Evolutionary conservation across 2,329 filamentous ascomycete genomes (phyloP).

Genomic region (Aspergillus viridinutans): DNA sequence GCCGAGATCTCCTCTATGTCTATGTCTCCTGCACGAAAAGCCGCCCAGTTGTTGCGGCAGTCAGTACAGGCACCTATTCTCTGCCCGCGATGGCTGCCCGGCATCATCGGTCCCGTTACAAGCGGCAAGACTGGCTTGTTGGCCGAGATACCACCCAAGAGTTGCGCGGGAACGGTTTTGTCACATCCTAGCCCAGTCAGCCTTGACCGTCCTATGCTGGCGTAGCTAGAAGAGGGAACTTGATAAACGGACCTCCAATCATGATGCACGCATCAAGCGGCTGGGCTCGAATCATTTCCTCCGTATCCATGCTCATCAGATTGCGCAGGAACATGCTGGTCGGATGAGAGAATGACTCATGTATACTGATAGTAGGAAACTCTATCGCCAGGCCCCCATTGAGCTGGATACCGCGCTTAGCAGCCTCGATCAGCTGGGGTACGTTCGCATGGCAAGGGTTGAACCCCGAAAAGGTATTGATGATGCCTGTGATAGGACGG

Average conservation of each 20-base stretch:
- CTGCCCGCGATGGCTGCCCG: slow-evolving; percentile 60
- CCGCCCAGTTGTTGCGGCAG: slow-evolving; percentile 70
- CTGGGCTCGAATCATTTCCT: slow-evolving; percentile 71
- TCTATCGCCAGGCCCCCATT: slow-evolving; percentile 65
- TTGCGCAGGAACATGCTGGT: slow-evolving; percentile 74
- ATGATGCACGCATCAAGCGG: slow-evolving; percentile 65
- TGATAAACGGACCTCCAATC: slow-evolving; percentile 54
- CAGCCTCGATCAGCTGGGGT: slow-evolving; percentile 67
- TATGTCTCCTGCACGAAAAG: slow-evolving; percentile 60
- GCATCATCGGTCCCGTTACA: slow-evolving; percentile 72
- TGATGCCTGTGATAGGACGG: slow-evolving; percentile 67
- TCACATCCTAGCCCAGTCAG: slow-evolving; percentile 56
- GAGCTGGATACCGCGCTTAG: slow-evolving; percentile 64
- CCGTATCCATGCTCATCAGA: slow-evolving; percentile 74
- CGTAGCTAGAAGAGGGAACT: background rate
- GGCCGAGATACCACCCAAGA: slow-evolving; percentile 72
- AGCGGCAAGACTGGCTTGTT: slow-evolving; percentile 68
- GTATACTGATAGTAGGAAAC: slow-evolving; percentile 69
- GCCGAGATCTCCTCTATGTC: slow-evolving; percentile 68
- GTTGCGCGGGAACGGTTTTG: slow-evolving; percentile 68
- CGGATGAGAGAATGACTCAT: slow-evolving; percentile 65
- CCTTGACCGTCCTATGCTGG: background rate
- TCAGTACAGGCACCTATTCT: slow-evolving; percentile 71
- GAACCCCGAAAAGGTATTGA: slow-evolving; percentile 69
- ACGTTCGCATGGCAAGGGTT: slow-evolving; percentile 72